Conservation (phyloP, 148 eudicot genomes). For the Diospyros kaki region DNA sequence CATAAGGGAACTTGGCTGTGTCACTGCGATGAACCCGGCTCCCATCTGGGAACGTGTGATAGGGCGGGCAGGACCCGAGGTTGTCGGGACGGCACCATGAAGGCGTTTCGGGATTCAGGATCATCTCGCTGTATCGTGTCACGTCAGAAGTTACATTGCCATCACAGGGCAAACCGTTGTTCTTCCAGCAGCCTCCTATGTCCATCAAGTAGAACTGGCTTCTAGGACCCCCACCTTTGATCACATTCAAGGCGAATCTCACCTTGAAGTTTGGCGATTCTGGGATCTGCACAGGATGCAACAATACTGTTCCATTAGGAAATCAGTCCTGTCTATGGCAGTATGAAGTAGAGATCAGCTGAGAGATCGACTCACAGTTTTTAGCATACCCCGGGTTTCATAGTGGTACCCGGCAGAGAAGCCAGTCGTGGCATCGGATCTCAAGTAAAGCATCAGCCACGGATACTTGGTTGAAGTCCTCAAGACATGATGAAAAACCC, state of each 20-base stretch:
- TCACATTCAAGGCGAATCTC: conserved; percentile 37
- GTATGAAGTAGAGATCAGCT: background rate
- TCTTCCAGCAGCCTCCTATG: conserved; percentile 68
- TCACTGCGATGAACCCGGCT: conserved; percentile 32
- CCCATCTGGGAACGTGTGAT: conserved; percentile 31
- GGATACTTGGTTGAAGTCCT: conserved; percentile 38
- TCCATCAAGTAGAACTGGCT: conserved; percentile 60
- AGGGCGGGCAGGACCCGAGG: conserved; percentile 38
- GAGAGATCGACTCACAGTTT: conserved; percentile 31
- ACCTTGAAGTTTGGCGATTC: conserved; percentile 58
- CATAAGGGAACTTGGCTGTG: conserved; percentile 35
- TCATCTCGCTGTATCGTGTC: conserved; percentile 56
- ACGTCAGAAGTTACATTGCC: conserved; percentile 47
- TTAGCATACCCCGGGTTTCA: conserved; percentile 49
- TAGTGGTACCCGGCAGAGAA: conserved; percentile 58
- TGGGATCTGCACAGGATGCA: conserved; percentile 26
- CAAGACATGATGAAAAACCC: conserved; percentile 41
- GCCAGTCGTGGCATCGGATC: conserved; percentile 41
- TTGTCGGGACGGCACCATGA: conserved; percentile 36
- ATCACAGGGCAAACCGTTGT: conserved; percentile 47
- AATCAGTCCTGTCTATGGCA: background rate
- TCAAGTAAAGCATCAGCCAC: conserved; percentile 57
- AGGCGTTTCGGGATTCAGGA: conserved; percentile 43
- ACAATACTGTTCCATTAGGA: too few species aligned
- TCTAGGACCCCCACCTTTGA: conserved; percentile 39